Base-by-base conservation (phyloP, 2,329 filamentous ascomycete species). In the Erysiphe pulchra region DNA sequence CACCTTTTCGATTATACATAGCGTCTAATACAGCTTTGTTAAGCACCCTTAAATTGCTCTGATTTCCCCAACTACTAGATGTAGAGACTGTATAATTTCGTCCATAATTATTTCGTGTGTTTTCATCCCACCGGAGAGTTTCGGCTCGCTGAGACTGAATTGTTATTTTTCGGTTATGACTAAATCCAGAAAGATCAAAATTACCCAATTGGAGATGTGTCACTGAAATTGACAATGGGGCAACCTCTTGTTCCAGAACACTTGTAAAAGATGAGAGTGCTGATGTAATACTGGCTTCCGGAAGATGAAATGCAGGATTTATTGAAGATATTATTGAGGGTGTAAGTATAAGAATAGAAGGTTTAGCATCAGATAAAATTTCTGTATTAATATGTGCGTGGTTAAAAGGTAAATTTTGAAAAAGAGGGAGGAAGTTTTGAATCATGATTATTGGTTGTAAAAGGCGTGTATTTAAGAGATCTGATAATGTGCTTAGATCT, bases 1-100 rank as follows among this genome's bases (percentile, higher is more conserved):
- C 65, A 42, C 65, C 66, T 14, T 52, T 55, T 43, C 59, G 58
- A 39, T 73, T 70, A 51, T 82, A 77, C 46, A 95, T 71, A 32
- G 90, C 82, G 58, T 95, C 87, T 58, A 94, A 92, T 10, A 98
- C 78, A 2, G 81, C 77, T 56, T 84, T 78, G 61, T 95, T 82
- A 46, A 98, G 68, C 50, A 80, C 76, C 31, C 82, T 70, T 41
- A 92, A 66, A 3, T 79, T 76, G 49, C 76, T 85, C 41, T 52
- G 54, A 2, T 52, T 53, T 8, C 48, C 48, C 14, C 47, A 40
- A 12, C 69, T 41, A 14, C 30, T 16, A 14, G 30, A 34, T 36
- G 39, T 42, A 4, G 45, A 42, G 30, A 42, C 33, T 1, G 36
- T 30, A 37, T 71, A 79, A 58, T 77, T 77, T 50, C 66, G 64